Conservation (phyloP, 73 alveolate genomes). For the Loxodes magnus region DNA sequence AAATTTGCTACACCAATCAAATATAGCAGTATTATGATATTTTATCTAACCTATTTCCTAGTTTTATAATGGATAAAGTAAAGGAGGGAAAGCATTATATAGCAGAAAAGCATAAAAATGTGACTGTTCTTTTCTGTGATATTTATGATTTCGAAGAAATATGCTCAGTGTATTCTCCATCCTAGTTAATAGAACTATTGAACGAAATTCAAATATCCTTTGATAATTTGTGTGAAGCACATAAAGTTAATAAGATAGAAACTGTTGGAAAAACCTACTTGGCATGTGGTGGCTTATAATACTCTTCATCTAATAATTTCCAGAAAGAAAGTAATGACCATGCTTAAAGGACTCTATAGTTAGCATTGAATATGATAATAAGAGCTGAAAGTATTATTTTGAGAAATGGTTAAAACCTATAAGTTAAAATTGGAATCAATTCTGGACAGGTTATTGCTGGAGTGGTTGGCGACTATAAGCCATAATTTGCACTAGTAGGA, state of each 20-base stretch:
- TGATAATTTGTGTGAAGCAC: conserved; percentile 37
- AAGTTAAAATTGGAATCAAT: conserved; percentile 12
- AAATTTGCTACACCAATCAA: no score
- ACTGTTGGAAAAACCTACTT: conserved; percentile 80
- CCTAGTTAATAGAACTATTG: conserved; percentile 34
- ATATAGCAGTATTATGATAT: no score
- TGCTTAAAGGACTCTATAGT: not conserved
- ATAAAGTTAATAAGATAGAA: conserved; percentile 52
- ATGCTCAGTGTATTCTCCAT: conserved; percentile 26
- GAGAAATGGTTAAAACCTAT: not conserved
- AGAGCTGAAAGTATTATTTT: not conserved
- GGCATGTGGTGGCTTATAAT: conserved; percentile 82
- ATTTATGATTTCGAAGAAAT: conserved; percentile 41
- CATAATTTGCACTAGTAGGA: conserved; percentile 6
- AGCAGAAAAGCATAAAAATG: conserved; percentile 47
- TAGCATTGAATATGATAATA: not conserved
- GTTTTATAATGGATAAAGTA: conserved; percentile 47
- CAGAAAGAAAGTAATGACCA: not conserved
- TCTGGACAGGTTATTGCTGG: conserved; percentile 15
- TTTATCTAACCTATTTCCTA: conserved; percentile 40
- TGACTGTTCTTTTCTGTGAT: conserved; percentile 45
- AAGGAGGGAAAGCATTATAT: conserved; percentile 37
- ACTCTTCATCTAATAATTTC: no score
- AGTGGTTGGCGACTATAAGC: conserved; percentile 15
- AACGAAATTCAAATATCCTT: conserved; percentile 36